phyloP scores from a whole-genome alignment of 768 basidiomycete species.

The Cantharellus cinnabarinus region DNA sequence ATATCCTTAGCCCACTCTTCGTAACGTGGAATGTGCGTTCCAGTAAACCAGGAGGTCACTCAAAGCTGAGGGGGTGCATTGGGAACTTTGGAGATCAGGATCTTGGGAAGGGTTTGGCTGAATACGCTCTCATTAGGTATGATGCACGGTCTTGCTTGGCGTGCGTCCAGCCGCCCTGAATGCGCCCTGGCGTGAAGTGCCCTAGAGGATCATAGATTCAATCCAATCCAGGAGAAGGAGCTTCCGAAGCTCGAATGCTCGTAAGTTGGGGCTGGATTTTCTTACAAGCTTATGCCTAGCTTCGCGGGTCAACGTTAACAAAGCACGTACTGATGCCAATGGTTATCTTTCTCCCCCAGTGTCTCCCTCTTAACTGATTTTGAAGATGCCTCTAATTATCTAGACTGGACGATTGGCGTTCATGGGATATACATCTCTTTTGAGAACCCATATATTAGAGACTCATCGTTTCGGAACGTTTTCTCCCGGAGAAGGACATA shows the following conservation, averaged over 20 bases:
- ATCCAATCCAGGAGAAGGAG: conserved; percentile 52
- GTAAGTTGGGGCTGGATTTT: conserved; percentile 26
- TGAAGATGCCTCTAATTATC: conserved; percentile 60
- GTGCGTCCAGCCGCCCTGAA: not conserved
- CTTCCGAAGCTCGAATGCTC: conserved; percentile 67
- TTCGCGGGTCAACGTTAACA: not conserved
- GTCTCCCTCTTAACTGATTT: conserved; percentile 89
- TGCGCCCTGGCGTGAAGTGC: conserved; percentile 27
- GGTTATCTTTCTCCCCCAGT: conserved; percentile 21
- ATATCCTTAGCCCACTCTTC: conserved; percentile 55
- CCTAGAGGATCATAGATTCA: conserved; percentile 73
- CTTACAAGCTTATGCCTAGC: not conserved
- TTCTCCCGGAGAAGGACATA: conserved; percentile 5
- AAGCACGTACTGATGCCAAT: not conserved
- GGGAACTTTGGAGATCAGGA: conserved; percentile 71
- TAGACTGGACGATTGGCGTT: conserved; percentile 82
- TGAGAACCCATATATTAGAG: conserved; percentile 42
- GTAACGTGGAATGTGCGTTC: conserved; percentile 83
- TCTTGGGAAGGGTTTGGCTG: conserved; percentile 54
- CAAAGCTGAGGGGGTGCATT: conserved; percentile 77
- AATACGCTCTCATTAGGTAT: conserved; percentile 69
- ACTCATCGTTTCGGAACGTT: conserved; percentile 28
- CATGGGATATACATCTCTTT: conserved; percentile 88
- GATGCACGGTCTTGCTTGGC: not conserved
- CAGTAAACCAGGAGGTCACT: conserved; percentile 32